phyloP scores from a whole-genome alignment of 352 stramenopile genomes.

The Globisporangium sylvaticum region DNA sequence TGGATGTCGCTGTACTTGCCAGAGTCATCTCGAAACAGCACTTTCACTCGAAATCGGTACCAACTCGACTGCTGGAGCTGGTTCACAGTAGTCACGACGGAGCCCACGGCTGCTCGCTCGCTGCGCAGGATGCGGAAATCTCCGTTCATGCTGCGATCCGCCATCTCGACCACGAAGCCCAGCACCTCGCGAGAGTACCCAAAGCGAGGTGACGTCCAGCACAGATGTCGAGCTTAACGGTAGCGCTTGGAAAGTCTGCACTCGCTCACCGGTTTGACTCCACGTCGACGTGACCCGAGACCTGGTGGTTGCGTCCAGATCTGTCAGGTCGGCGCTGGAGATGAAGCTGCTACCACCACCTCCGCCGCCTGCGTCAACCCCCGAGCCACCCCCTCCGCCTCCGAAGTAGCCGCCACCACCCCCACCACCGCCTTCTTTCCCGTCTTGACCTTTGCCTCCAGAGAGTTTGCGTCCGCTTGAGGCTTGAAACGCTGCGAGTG shows the following conservation, averaged over 20 bases:
- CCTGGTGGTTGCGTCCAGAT: slow-evolving; percentile 14
- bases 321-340: slow-evolving; percentile 19
- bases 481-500: slow-evolving; percentile 27
- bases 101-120: slow-evolving; percentile 15
- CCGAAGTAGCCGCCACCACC: slow-evolving; percentile 74
- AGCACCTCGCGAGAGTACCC: slow-evolving; percentile 39
- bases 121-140: slow-evolving; percentile 49
- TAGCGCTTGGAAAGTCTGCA: slow-evolving; percentile 20
- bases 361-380: slow-evolving; percentile 53
- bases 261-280: slow-evolving; percentile 20
- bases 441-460: slow-evolving; percentile 68
- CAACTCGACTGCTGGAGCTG: slow-evolving; percentile 23
- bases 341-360: slow-evolving; percentile 65
- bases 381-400: slow-evolving; percentile 60
- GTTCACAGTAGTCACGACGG: slow-evolving; percentile 20
- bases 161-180: slow-evolving; percentile 59
- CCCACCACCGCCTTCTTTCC: slow-evolving; percentile 73
- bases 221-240: slow-evolving; percentile 35
- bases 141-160: slow-evolving; percentile 46
- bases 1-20: slow-evolving; percentile 34
- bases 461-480: slow-evolving; percentile 30
- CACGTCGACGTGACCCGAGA: slow-evolving; percentile 11
- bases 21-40: slow-evolving; percentile 34
- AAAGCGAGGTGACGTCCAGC: slow-evolving; percentile 36
- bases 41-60: slow-evolving; percentile 59